phyloP scores from a whole-genome alignment of 108 stramenopile genomes.

The Chaetoceros tenuissimus region DNA sequence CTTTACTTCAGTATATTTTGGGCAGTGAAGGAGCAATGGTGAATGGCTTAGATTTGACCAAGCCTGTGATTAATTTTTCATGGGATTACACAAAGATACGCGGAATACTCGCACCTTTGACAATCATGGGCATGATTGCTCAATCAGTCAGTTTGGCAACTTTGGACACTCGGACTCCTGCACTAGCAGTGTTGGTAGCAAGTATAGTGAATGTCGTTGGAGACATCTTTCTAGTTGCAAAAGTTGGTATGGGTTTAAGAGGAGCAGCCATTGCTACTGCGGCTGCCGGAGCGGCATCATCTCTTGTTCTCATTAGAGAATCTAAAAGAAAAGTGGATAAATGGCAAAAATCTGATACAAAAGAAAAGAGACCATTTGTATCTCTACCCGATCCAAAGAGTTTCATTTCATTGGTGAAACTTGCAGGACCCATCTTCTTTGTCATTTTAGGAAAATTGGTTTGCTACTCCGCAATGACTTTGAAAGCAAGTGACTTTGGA shows the following conservation, averaged over 20 bases:
- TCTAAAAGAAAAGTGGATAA: constrained; percentile 29
- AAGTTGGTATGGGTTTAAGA: constrained; percentile 37
- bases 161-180: constrained; percentile 75
- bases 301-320: constrained; percentile 38
- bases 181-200: constrained; percentile 59
- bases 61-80: constrained; percentile 40
- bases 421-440: constrained; percentile 83
- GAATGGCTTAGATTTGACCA: constrained; percentile 9
- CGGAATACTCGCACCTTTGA: constrained; percentile 44
- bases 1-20: constrained; percentile 38
- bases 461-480: constrained; percentile 70
- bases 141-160: constrained; percentile 70
- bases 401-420: constrained; percentile 42
- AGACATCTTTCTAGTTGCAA: constrained; percentile 52
- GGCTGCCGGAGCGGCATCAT: constrained; percentile 34
- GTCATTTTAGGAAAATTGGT: constrained; percentile 66
- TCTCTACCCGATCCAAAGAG: constrained; percentile 47
- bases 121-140: constrained; percentile 60
- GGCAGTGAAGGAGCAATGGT: constrained; percentile 29
- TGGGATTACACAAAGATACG: constrained; percentile 64
- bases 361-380: constrained; percentile 37
- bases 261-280: constrained; percentile 74
- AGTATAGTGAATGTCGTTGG: constrained; percentile 64
- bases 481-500: constrained; percentile 67
- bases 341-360: constrained; percentile 27